Evolutionary conservation across 495 filamentous ascomycete genomes (phyloP).

Genomic region (Penicillium salamii): DNA sequence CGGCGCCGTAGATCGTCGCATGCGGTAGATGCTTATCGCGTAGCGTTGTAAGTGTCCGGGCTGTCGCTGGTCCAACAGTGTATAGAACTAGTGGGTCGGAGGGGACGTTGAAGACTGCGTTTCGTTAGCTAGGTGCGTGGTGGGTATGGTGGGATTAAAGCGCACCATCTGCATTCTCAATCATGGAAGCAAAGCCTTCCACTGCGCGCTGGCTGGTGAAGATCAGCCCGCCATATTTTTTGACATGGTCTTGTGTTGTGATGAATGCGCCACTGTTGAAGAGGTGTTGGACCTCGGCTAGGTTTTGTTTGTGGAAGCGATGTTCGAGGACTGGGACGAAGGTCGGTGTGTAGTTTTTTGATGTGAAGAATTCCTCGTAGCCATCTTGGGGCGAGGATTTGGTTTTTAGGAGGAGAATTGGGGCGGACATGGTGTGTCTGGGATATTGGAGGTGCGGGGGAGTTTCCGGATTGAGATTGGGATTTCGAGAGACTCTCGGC

Average conservation of each 20-base stretch:
- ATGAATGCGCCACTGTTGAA: conserved; percentile 34
- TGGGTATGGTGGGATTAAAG: conserved; percentile 3
- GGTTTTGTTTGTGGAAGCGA: conserved; percentile 48
- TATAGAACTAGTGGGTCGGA: conserved; percentile 60
- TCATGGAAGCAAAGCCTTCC: conserved; percentile 72
- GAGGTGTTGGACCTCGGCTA: conserved; percentile 40
- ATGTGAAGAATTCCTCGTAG: conserved; percentile 73
- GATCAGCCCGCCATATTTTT: conserved; percentile 75
- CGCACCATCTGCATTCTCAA: conserved; percentile 43
- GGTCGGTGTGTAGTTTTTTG: conserved; percentile 44
- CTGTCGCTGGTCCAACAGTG: conserved; percentile 90
- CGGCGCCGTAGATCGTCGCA: conserved; percentile 65
- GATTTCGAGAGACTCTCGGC: no score
- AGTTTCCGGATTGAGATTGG: neutral
- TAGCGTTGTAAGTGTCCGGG: conserved; percentile 63
- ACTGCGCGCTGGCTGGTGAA: conserved; percentile 95
- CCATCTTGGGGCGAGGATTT: conserved; percentile 72
- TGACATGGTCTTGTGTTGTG: neutral
- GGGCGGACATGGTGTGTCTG: conserved; percentile 14
- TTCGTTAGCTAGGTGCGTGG: conserved; percentile 5
- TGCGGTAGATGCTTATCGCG: conserved; percentile 36
- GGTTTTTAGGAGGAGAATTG: conserved; percentile 82
- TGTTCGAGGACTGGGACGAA: conserved; percentile 89
- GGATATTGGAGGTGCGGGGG: neutral
- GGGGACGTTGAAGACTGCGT: conserved; percentile 27